Conservation (phyloP, 1,139 yeast genomes). For the Candida sp. region DNA sequence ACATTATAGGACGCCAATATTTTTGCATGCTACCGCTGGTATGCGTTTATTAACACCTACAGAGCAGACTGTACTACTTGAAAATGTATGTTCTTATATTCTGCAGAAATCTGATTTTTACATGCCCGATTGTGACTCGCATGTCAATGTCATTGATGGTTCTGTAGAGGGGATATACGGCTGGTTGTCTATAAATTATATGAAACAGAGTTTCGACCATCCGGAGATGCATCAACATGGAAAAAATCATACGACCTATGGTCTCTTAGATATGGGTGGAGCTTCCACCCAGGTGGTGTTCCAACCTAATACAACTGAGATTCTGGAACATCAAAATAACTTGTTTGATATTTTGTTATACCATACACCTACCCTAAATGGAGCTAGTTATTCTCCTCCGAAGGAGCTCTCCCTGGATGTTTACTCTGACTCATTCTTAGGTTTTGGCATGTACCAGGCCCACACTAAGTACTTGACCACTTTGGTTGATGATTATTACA, state of each 20-base stretch:
- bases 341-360: constrained; percentile 51
- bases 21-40: constrained; percentile 80
- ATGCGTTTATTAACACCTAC: constrained; percentile 62
- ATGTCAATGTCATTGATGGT: constrained; percentile 70
- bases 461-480: constrained; percentile 45
- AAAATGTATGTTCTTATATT: constrained; percentile 54
- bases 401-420: constrained; percentile 41
- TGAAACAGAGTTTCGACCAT: constrained; percentile 55
- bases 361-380: constrained; percentile 21
- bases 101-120: constrained; percentile 51
- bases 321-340: constrained; percentile 50
- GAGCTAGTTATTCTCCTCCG: constrained; percentile 16
- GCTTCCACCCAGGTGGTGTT: constrained; percentile 85
- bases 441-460: constrained; percentile 75
- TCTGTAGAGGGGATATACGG: constrained; percentile 80
- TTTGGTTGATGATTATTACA: constrained; percentile 23
- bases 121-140: constrained; percentile 54
- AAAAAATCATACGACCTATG: constrained; percentile 58
- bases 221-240: constrained; percentile 50
- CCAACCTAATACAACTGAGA: constrained; percentile 61
- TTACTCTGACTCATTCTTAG: constrained; percentile 72
- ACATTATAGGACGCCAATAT: constrained; percentile 71
- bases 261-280: constrained; percentile 85
- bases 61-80: constrained; percentile 50
- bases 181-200: constrained; percentile 74